A percentile compares a stretch with the other conserved stretches of the same genome.
Evolutionary conservation across 805 yeast species (phyloP).

Genomic region (Yamadazyma endophytica): DNA sequence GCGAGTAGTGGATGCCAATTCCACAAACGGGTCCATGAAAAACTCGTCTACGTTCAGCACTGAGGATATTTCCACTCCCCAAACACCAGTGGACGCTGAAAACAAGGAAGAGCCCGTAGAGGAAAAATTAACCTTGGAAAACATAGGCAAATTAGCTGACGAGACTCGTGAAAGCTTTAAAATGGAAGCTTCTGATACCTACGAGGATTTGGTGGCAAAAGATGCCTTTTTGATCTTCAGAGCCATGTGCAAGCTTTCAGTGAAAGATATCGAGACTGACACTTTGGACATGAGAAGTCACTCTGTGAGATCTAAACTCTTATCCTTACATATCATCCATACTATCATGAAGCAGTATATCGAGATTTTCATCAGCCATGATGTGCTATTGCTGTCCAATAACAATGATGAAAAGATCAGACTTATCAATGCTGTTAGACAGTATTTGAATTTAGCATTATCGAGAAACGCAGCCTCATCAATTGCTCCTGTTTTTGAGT

Average conservation of each 20-base stretch:
- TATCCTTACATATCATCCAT: constrained; percentile 84
- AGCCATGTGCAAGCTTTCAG: constrained; percentile 90
- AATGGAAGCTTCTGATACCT: constrained; percentile 46
- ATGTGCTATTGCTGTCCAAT: constrained; percentile 49
- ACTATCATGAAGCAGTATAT: constrained; percentile 81
- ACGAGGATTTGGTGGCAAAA: constrained; percentile 67
- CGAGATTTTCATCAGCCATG: constrained; percentile 65
- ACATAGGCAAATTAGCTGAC: constrained; percentile 52
- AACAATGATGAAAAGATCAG: constrained; percentile 50
- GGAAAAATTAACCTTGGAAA: constrained; percentile 51
- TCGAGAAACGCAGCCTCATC: constrained; percentile 93
- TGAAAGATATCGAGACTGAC: constrained; percentile 74
- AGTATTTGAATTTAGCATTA: constrained; percentile 74
- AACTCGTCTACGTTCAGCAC: constrained; percentile 21
- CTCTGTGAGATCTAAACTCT: constrained; percentile 83
- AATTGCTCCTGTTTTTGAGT: constrained; percentile 85
- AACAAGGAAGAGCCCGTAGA: constrained; percentile 8
- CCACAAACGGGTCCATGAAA: constrained; percentile 14
- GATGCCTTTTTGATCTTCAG: constrained; percentile 93
- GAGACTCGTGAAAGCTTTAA: constrained; percentile 48
- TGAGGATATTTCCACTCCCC: constrained; percentile 15
- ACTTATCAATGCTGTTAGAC: constrained; percentile 76
- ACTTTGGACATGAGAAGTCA: constrained; percentile 84
- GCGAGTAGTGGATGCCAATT: constrained; percentile 39
- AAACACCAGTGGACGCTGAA: constrained; percentile 5